Percentiles rank a stretch among this genome's conserved stretches.
Conservation (phyloP, 495 filamentous ascomycete species). For the Penicillium pulvis region DNA sequence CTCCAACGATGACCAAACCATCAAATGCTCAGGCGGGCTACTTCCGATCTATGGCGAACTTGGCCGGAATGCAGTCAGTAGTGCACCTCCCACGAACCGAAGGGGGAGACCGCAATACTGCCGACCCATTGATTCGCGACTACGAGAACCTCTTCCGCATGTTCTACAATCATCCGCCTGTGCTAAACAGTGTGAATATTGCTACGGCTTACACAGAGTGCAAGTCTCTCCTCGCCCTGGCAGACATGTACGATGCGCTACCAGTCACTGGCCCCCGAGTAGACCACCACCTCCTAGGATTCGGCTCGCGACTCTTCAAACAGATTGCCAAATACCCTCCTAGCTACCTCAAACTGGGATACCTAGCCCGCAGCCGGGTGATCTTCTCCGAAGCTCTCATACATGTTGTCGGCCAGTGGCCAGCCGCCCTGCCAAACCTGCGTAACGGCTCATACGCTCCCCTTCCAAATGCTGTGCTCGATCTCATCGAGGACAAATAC, state of each 20-base stretch:
- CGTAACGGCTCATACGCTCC: constrained; percentile 57
- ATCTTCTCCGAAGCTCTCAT: constrained; percentile 90
- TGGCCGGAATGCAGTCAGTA: constrained; percentile 59
- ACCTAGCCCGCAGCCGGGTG: constrained; percentile 76
- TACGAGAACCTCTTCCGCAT: constrained; percentile 93
- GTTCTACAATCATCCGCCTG: constrained; percentile 87
- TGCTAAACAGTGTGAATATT: constrained; percentile 80
- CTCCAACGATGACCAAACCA: constrained; percentile 56
- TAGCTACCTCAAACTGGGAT: constrained; percentile 86
- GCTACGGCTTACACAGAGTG: constrained; percentile 89
- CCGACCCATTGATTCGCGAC: constrained; percentile 73
- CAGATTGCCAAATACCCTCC: constrained; percentile 94
- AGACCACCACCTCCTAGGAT: constrained; percentile 89
- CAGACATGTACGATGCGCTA: constrained; percentile 90
- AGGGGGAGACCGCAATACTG: constrained; percentile 47
- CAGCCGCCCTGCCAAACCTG: constrained; percentile 72
- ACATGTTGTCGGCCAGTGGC: constrained; percentile 93
- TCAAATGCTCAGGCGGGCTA: constrained; percentile 61
- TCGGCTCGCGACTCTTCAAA: constrained; percentile 85
- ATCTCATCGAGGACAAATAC: constrained; percentile 89
- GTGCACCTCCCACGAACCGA: constrained; percentile 39
- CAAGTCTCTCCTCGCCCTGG: constrained; percentile 79
- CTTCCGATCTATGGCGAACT: constrained; percentile 84
- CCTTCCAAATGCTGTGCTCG: constrained; percentile 71
- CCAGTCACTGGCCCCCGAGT: constrained; percentile 85